These are phyloP conservation scores for Ogataea pini DNA, from an alignment of 805 yeast species.

Conservation along the genomic window DNA sequence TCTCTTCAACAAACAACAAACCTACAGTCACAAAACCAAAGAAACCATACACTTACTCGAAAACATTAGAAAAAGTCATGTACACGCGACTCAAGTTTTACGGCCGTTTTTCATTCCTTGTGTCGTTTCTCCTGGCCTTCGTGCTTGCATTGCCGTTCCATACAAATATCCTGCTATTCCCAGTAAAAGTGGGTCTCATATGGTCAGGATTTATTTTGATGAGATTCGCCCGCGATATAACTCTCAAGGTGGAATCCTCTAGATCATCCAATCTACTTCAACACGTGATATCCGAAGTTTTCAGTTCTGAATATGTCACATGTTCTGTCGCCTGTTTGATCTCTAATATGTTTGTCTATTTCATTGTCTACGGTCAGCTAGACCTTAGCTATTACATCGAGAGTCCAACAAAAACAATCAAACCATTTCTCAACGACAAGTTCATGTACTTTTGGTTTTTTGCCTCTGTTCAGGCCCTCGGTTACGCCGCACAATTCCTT, in stretches of 20 bases:
- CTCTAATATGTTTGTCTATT: conserved; percentile 23
- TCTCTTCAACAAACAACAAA: background rate
- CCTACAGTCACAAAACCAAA: conserved; percentile 9
- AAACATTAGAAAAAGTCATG: conserved; percentile 27
- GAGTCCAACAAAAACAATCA: conserved; percentile 40
- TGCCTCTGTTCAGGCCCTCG: conserved; percentile 40
- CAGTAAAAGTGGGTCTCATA: conserved; percentile 27
- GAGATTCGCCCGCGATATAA: conserved; percentile 32
- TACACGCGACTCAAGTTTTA: conserved; percentile 32
- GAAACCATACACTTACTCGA: conserved; percentile 26
- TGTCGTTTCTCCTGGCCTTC: conserved; percentile 23
- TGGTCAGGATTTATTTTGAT: conserved; percentile 34
- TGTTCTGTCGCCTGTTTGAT: conserved; percentile 23
- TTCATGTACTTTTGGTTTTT: conserved; percentile 53
- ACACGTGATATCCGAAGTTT: conserved; percentile 27
- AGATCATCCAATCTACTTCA: conserved; percentile 28
- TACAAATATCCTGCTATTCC: conserved; percentile 24
- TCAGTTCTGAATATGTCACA: conserved; percentile 27
- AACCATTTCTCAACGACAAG: conserved; percentile 43
- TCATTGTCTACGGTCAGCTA: conserved; percentile 26
- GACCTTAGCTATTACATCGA: conserved; percentile 31
- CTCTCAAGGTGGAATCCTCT: conserved; percentile 28
- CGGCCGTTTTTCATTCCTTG: conserved; percentile 27
- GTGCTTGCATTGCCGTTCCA: conserved; percentile 26
- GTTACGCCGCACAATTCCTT: conserved; percentile 53